A percentile compares a stretch with the other conserved stretches of the same genome.
Evolutionary conservation across 78 protist genomes (phyloP).

Genomic region (Pigoraptor vietnamica): DNA sequence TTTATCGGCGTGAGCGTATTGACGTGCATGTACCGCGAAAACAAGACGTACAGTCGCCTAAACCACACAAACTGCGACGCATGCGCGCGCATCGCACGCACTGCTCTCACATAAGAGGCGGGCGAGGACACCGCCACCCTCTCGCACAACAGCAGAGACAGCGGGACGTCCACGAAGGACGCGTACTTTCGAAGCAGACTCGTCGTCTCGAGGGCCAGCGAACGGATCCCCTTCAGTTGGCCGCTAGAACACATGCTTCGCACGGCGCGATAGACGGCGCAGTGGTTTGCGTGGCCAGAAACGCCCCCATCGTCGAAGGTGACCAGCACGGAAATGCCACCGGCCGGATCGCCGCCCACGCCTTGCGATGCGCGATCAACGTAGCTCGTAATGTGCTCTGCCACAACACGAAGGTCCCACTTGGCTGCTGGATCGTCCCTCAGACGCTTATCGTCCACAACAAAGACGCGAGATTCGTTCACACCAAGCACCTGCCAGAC

Average conservation of each 20-base stretch:
- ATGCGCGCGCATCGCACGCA: constrained; percentile 57
- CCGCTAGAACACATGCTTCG: background rate
- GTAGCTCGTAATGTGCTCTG: background rate
- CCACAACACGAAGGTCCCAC: background rate
- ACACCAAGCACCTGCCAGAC: constrained; percentile 28
- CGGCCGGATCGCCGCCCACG: too few relatives aligned
- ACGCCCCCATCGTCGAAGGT: constrained; percentile 78
- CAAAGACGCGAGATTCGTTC: background rate
- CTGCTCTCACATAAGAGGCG: background rate
- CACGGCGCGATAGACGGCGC: constrained; percentile 21
- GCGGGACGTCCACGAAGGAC: constrained; percentile 25
- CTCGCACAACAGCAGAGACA: background rate
- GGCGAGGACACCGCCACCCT: background rate
- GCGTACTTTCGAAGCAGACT: constrained; percentile 58
- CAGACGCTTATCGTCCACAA: constrained; percentile 21
- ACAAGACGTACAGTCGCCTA: constrained; percentile 58
- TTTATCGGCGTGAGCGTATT: too few relatives aligned
- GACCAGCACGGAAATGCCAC: constrained; percentile 13
- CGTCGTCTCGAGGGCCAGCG: constrained; percentile 33
- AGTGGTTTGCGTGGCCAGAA: constrained; percentile 76
- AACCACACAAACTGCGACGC: constrained; percentile 78
- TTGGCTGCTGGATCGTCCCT: constrained; percentile 24
- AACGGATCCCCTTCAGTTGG: background rate
- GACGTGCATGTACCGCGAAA: constrained; percentile 57
- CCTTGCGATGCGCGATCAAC: too few relatives aligned